A percentile compares a stretch with the other conserved stretches of the same genome.
phyloP scores from a whole-genome alignment of 2,329 filamentous ascomycete genomes.

The Raffaelea arxii region DNA sequence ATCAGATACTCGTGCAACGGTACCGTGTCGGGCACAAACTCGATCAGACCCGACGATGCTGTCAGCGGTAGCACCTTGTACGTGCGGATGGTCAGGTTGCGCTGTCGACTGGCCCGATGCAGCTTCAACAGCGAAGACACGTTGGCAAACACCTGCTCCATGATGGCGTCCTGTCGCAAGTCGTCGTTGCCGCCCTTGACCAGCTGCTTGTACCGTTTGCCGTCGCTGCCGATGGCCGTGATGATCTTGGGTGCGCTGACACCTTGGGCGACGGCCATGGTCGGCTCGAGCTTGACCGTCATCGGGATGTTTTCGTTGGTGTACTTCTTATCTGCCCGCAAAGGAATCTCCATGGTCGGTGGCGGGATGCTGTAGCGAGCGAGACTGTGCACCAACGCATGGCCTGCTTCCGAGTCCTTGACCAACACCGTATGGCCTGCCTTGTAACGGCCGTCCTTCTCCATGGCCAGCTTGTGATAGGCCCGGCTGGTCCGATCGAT shows the following conservation, averaged over 20 bases:
- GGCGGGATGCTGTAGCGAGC: conserved; percentile 66
- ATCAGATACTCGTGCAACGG: conserved; percentile 87
- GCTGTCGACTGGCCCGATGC: conserved; percentile 77
- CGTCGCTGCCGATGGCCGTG: conserved; percentile 69
- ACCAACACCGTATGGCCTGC: conserved; percentile 50
- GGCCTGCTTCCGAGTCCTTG: conserved; percentile 51
- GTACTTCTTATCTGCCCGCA: conserved; percentile 68
- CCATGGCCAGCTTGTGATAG: conserved; percentile 55
- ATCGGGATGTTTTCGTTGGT: conserved; percentile 55
- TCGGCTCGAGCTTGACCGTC: conserved; percentile 62
- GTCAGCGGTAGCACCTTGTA: conserved; percentile 95
- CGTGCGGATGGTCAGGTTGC: conserved; percentile 81
- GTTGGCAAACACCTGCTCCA: conserved; percentile 98
- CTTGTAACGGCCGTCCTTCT: conserved; percentile 57
- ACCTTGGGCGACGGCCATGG: conserved; percentile 78
- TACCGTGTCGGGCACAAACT: conserved; percentile 91
- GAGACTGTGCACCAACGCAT: conserved; percentile 52
- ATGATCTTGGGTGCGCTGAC: conserved; percentile 92
- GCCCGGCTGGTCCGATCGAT: conserved; percentile 65
- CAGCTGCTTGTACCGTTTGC: conserved; percentile 74
- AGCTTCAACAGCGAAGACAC: conserved; percentile 83
- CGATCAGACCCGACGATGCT: conserved; percentile 78
- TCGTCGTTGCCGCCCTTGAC: conserved; percentile 96
- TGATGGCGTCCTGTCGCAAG: conserved; percentile 91
- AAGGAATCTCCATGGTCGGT: conserved; percentile 75